Conservation (phyloP, 805 yeast genomes). For the Starmerella ratchasimensis region DNA sequence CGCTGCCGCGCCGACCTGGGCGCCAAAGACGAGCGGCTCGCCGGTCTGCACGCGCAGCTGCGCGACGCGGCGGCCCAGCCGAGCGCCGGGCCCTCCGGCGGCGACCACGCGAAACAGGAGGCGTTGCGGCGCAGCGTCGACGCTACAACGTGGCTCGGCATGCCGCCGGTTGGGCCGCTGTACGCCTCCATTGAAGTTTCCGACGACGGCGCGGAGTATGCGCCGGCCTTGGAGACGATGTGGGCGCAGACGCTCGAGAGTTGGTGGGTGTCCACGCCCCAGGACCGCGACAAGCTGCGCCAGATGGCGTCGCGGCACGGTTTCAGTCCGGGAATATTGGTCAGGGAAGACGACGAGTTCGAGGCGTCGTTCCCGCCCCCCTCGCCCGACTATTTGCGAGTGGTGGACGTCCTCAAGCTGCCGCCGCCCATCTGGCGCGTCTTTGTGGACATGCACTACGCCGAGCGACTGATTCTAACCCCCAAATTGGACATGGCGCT, state of each 20-base stretch:
- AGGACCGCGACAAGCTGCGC: constrained; percentile 37
- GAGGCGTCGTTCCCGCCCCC: constrained; percentile 32
- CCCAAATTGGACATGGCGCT: not conserved
- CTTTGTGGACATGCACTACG: constrained; percentile 23
- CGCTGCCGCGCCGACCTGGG: not conserved
- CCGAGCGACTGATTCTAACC: constrained; percentile 9
- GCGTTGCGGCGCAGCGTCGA: not conserved
- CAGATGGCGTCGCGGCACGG: constrained; percentile 11
- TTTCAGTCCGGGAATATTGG: constrained; percentile 33
- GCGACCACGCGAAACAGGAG: not conserved
- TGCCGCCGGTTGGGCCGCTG: constrained; percentile 67
- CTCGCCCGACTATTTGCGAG: constrained; percentile 29
- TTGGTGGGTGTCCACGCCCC: constrained; percentile 51
- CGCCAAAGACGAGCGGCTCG: not conserved
- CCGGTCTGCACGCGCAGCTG: not conserved
- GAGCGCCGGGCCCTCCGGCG: not conserved
- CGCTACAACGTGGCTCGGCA: constrained; percentile 21
- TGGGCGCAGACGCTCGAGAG: constrained; percentile 40
- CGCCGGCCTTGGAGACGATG: constrained; percentile 41
- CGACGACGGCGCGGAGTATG: constrained; percentile 36
- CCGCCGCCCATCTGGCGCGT: constrained; percentile 6
- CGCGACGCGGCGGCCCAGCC: not conserved
- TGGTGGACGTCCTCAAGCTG: constrained; percentile 54
- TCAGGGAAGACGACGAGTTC: constrained; percentile 42
- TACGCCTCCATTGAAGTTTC: constrained; percentile 50